These are phyloP conservation scores for Monosporozyma unispora DNA, from an alignment of 805 yeast species.

Conservation along the genomic window DNA sequence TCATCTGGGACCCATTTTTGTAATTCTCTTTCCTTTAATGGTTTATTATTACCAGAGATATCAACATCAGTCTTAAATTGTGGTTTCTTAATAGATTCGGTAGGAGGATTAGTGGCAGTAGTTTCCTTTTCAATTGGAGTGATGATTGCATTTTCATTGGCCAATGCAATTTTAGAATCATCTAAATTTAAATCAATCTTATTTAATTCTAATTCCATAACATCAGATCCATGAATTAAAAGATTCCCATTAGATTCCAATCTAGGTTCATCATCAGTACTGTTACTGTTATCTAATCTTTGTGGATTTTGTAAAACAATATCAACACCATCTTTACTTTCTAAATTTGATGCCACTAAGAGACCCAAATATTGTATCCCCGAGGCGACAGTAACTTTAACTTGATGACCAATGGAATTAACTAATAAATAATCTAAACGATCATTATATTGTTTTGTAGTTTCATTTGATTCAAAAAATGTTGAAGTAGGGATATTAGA, in stretches of 20 bases:
- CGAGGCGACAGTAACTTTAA: conserved; percentile 49
- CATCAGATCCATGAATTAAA: conserved; percentile 28
- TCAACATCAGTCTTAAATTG: conserved; percentile 77
- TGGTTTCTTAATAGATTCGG: conserved; percentile 7
- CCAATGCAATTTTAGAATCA: conserved; percentile 8
- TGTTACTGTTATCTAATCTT: conserved; percentile 13
- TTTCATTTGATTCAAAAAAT: conserved; percentile 23
- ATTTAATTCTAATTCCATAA: conserved; percentile 35
- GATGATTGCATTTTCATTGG: not conserved
- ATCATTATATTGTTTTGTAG: conserved; percentile 39
- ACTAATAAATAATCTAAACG: conserved; percentile 46
- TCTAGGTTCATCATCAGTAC: conserved; percentile 20
- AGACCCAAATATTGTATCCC: conserved; percentile 56
- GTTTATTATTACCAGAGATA: conserved; percentile 46
- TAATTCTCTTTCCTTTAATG: conserved; percentile 58
- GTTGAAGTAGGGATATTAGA: conserved; percentile 1
- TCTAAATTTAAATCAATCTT: conserved; percentile 25
- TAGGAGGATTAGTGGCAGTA: conserved; percentile 4
- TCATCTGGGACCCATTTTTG: conserved; percentile 79
- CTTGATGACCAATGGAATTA: conserved; percentile 51
- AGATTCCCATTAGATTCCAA: conserved; percentile 18
- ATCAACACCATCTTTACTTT: conserved; percentile 41
- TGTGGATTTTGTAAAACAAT: conserved; percentile 48
- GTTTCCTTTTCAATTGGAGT: conserved; percentile 1
- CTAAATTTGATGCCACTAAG: conserved; percentile 40